A percentile compares a stretch with the other conserved stretches of the same genome.
phyloP scores from a whole-genome alignment of 176 grass and related monocot species.

The Zoysia japonica region DNA sequence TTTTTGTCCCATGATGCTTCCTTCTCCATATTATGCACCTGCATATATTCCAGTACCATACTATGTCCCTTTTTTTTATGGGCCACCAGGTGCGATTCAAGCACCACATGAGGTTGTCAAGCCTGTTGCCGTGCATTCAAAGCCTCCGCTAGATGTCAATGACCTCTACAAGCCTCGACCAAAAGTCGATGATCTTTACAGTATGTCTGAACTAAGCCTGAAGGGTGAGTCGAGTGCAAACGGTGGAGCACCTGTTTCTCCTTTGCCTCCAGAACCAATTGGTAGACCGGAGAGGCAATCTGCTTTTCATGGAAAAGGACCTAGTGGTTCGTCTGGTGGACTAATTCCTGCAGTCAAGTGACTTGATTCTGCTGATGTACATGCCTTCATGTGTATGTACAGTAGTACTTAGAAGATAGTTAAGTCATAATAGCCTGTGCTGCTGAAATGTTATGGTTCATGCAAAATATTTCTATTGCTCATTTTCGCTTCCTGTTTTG shows the following conservation, averaged over 20 bases:
- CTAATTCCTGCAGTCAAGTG: slow-evolving; percentile 46
- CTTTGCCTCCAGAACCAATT: slow-evolving; percentile 37
- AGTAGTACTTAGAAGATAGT: slow-evolving; percentile 43
- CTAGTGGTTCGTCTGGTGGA: slow-evolving; percentile 29
- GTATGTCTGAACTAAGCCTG: slow-evolving; percentile 55
- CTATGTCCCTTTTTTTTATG: slow-evolving; percentile 43
- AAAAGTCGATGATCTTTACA: slow-evolving; percentile 50
- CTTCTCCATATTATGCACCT: slow-evolving; percentile 38
- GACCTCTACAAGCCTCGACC: slow-evolving; percentile 32
- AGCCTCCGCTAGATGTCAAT: slow-evolving; percentile 39
- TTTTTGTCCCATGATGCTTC: slow-evolving; percentile 53
- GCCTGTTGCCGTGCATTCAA: slow-evolving; percentile 55
- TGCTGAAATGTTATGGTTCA: slow-evolving; percentile 26
- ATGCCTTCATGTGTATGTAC: slow-evolving; percentile 36
- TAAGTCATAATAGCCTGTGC: slow-evolving; percentile 35
- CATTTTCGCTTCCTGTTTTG: slow-evolving; percentile 33
- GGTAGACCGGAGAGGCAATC: slow-evolving; percentile 52
- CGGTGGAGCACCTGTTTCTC: neutral
- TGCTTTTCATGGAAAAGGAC: slow-evolving; percentile 61
- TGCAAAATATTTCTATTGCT: slow-evolving; percentile 31
- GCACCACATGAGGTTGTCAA: slow-evolving; percentile 50
- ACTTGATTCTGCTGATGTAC: slow-evolving; percentile 15
- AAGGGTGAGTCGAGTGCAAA: slow-evolving; percentile 39
- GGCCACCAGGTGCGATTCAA: slow-evolving; percentile 37
- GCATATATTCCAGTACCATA: slow-evolving; percentile 41